A percentile compares a stretch with the other conserved stretches of the same genome.
phyloP scores from a whole-genome alignment of 495 filamentous ascomycete genomes.

The Penicillium tannophilum region DNA sequence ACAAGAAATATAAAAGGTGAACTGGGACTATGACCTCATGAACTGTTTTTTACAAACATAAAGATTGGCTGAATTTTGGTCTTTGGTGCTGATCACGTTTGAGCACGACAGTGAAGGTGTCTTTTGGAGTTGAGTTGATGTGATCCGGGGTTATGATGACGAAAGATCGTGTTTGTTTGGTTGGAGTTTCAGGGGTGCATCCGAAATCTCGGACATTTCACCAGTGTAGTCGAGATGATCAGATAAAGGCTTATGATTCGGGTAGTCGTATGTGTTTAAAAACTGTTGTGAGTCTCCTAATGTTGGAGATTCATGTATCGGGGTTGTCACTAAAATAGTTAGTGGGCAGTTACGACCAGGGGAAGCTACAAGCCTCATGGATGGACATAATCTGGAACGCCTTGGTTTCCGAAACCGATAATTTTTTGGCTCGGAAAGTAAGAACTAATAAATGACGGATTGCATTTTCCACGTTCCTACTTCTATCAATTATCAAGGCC shows the following conservation, averaged over 20 bases:
- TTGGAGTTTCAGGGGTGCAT: conserved; percentile 4
- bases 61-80: not conserved
- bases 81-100: not conserved
- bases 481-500: too few relatives aligned
- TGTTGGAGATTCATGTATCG: too few relatives aligned
- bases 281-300: not conserved
- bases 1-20: not conserved
- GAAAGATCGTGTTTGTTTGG: conserved; percentile 18
- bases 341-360: too few relatives aligned
- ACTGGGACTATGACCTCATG: not conserved
- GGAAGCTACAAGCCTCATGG: too few relatives aligned
- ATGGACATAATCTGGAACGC: too few relatives aligned
- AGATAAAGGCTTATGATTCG: not conserved
- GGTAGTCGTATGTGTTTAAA: not conserved
- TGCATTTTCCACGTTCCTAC: too few relatives aligned
- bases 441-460: too few relatives aligned
- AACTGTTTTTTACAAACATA: not conserved
- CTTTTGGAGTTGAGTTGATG: conserved; percentile 24
- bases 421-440: too few relatives aligned
- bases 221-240: not conserved
- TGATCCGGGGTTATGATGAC: conserved; percentile 29
- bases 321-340: too few relatives aligned
- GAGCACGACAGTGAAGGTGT: conserved; percentile 14
- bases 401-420: too few relatives aligned
- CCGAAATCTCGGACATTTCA: not conserved